Evolutionary conservation across 768 basidiomycete species (phyloP).

Genomic region (Cystofilobasidium bisporidii): DNA sequence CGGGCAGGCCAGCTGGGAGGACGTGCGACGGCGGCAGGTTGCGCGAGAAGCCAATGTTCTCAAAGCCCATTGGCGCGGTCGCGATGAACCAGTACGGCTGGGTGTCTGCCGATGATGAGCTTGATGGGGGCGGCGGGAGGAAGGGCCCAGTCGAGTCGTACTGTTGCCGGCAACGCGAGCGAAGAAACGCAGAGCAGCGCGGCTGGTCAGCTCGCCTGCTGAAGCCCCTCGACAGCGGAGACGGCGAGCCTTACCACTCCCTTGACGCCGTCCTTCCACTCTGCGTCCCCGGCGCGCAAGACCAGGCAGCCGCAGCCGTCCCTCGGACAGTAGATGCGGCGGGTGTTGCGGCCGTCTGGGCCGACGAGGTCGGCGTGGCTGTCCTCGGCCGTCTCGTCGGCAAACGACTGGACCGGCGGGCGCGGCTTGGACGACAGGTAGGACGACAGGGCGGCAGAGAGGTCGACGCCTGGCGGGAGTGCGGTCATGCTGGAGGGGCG

Average conservation of each 20-base stretch:
- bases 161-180: no score
- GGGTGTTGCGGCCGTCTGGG: conserved; percentile 24
- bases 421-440: conserved; percentile 15
- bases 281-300: conserved; percentile 32
- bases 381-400: not conserved
- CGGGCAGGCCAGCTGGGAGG: conserved; percentile 10
- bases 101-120: not conserved
- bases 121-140: conserved; percentile 34
- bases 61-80: conserved; percentile 38
- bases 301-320: conserved; percentile 38
- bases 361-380: not conserved
- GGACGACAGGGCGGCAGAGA: conserved; percentile 12
- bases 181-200: no score
- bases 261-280: conserved; percentile 30
- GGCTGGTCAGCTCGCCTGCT: not conserved
- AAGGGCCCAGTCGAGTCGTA: conserved; percentile 24
- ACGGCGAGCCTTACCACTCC: conserved; percentile 34
- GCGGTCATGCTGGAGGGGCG: not conserved
- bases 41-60: conserved; percentile 41
- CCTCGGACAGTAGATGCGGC: conserved; percentile 37
- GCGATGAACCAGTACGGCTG: conserved; percentile 35
- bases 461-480: not conserved
- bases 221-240: no score
- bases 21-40: conserved; percentile 12
- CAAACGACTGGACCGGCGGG: not conserved